These are phyloP conservation scores for Diaporthe sp. DNA, from an alignment of 2,329 filamentous ascomycete species.

Conservation along the genomic window DNA sequence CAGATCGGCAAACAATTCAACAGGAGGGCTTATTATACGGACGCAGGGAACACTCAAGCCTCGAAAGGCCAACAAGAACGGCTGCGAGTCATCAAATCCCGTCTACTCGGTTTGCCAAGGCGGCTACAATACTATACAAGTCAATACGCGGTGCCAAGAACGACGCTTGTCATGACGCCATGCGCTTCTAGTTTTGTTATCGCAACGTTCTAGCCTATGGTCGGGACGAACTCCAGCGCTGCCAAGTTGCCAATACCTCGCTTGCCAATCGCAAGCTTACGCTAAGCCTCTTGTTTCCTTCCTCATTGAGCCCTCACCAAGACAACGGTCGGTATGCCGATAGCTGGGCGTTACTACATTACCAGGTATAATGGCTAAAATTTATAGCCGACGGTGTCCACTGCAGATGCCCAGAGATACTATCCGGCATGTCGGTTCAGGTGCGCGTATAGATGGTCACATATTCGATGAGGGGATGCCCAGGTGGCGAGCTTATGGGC, in stretches of 20 bases:
- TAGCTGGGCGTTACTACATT: background rate
- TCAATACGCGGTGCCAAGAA: background rate
- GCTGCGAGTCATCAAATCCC: background rate
- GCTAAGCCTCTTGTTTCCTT: slow-evolving; percentile 20
- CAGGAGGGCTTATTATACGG: background rate
- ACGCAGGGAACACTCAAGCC: background rate
- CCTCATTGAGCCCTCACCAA: background rate
- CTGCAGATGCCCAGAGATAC: slow-evolving; percentile 19
- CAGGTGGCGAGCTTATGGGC: background rate
- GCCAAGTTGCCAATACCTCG: slow-evolving; percentile 7
- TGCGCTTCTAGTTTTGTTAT: background rate
- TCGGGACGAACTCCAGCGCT: background rate
- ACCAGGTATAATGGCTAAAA: background rate
- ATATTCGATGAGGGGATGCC: background rate
- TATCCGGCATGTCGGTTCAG: background rate
- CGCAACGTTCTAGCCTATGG: background rate
- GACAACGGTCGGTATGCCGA: slow-evolving; percentile 4
- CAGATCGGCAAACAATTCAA: background rate
- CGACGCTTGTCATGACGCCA: background rate
- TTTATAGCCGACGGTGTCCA: background rate
- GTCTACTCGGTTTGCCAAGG: background rate
- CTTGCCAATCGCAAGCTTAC: background rate
- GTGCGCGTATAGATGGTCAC: background rate
- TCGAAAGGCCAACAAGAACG: background rate
- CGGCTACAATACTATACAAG: background rate